Percentiles rank a stretch among this genome's conserved stretches.
Conservation (phyloP, 805 yeast genomes). For the Tetrapisispora nanseiensis region DNA sequence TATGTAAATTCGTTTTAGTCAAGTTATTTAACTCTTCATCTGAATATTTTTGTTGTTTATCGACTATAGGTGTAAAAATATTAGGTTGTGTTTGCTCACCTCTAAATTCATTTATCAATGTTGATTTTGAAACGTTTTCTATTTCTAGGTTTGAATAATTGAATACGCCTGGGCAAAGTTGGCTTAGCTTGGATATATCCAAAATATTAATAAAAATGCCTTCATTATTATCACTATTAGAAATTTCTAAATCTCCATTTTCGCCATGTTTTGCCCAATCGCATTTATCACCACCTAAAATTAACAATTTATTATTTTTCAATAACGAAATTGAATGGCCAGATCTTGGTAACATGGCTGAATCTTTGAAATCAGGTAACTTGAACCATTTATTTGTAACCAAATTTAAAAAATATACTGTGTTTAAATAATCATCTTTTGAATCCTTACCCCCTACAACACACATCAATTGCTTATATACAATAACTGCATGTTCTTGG, state of each 20-base stretch:
- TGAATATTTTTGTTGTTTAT: neutral
- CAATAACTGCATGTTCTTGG: slow-evolving; percentile 86
- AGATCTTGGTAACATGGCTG: slow-evolving; percentile 70
- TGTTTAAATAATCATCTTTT: slow-evolving; percentile 56
- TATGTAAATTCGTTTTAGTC: no score
- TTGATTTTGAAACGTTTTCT: slow-evolving; percentile 1
- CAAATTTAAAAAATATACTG: slow-evolving; percentile 65
- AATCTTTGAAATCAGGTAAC: slow-evolving; percentile 35
- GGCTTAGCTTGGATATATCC: slow-evolving; percentile 36
- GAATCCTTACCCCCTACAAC: slow-evolving; percentile 83
- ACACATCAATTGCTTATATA: slow-evolving; percentile 69
- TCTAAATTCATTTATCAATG: neutral
- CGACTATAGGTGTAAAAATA: neutral
- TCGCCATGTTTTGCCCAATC: slow-evolving; percentile 48
- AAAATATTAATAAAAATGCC: slow-evolving; percentile 57
- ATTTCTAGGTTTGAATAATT: slow-evolving; percentile 1
- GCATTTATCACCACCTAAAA: slow-evolving; percentile 89
- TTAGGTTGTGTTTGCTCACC: neutral
- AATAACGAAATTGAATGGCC: slow-evolving; percentile 82
- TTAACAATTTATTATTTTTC: slow-evolving; percentile 55
- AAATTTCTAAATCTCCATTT: slow-evolving; percentile 40
- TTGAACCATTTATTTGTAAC: slow-evolving; percentile 64
- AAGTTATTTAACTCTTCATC: neutral
- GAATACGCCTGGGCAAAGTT: slow-evolving; percentile 31
- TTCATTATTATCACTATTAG: slow-evolving; percentile 41